Conservation (phyloP, 2,329 filamentous ascomycete genomes). For the Scleromitrula shiraiana region DNA sequence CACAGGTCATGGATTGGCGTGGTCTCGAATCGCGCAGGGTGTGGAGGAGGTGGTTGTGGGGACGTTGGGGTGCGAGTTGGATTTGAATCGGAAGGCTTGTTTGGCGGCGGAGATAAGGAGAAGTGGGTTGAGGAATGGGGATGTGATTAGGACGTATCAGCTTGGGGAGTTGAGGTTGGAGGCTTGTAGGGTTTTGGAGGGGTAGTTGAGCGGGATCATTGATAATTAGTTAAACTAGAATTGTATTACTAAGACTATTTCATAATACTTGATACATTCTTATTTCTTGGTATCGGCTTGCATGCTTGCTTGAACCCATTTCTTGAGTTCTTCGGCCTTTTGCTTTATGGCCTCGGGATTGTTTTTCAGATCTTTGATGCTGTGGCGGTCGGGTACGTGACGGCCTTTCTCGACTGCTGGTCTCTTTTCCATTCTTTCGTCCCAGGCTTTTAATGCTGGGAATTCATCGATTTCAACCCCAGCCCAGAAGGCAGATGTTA, state of each 20-base stretch:
- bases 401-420: constrained; percentile 68
- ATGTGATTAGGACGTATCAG: too few species aligned
- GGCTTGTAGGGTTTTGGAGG: too few species aligned
- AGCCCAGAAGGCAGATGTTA: constrained; percentile 31
- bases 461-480: constrained; percentile 68
- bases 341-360: constrained; percentile 44
- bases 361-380: constrained; percentile 42
- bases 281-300: constrained; percentile 25
- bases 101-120: neutral
- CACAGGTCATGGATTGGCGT: neutral
- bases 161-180: too few species aligned
- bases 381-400: constrained; percentile 61
- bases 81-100: neutral
- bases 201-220: too few species aligned
- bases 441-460: constrained; percentile 68
- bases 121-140: too few species aligned
- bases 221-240: too few species aligned
- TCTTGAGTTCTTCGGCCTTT: constrained; percentile 41
- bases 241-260: neutral
- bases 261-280: neutral
- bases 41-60: neutral
- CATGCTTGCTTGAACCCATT: constrained; percentile 65
- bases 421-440: constrained; percentile 59
- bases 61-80: neutral
- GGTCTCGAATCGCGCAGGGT: neutral